Evolutionary conservation across 306 rosid species (phyloP).

Genomic region (Inga oerstediana): DNA sequence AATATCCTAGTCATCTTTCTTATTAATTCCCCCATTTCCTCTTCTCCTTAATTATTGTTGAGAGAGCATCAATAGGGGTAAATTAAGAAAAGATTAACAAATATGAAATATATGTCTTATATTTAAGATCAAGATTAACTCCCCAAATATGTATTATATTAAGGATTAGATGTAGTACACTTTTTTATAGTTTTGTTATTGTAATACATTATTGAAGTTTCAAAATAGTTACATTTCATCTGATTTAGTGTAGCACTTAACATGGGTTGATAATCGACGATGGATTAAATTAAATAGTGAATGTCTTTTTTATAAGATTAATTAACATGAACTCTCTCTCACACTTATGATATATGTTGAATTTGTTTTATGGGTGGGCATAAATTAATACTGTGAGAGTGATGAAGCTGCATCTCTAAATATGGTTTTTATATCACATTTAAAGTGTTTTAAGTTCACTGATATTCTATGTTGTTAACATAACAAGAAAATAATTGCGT

Average conservation of each 20-base stretch:
- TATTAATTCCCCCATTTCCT: too few relatives aligned
- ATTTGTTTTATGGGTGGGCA: neutral
- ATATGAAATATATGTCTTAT: too few relatives aligned
- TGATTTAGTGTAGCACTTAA: neutral
- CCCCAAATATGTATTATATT: too few relatives aligned
- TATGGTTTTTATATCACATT: neutral
- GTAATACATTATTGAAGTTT: neutral
- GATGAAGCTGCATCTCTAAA: neutral
- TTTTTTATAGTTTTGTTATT: neutral
- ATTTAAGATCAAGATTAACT: too few relatives aligned
- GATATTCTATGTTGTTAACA: neutral
- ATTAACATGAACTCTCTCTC: neutral
- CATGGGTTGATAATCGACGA: neutral
- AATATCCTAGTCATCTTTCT: too few relatives aligned
- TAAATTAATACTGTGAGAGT: neutral
- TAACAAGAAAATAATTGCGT: neutral
- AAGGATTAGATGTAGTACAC: too few relatives aligned
- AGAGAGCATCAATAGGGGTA: too few relatives aligned
- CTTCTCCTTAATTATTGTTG: too few relatives aligned
- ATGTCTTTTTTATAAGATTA: neutral
- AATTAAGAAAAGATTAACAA: too few relatives aligned
- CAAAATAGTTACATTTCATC: neutral
- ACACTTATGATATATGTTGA: neutral
- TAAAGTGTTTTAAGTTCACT: neutral
- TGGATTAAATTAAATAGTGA: neutral